phyloP scores from a whole-genome alignment of 371 early-diverging fungal genomes.

The Mortierella sp. region DNA sequence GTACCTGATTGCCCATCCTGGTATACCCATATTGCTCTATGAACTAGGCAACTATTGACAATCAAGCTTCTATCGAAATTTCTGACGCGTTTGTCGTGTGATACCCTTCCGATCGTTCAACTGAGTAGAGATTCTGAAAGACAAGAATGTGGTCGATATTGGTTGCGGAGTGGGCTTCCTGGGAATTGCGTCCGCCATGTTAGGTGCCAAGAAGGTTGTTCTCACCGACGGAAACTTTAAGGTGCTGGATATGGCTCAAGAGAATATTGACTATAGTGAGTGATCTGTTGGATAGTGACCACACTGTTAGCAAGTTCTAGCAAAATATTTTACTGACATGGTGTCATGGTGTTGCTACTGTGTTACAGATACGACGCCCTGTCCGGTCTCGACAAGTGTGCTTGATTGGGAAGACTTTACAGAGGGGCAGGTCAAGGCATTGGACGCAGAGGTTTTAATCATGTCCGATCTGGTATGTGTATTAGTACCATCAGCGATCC shows the following conservation, averaged over 20 bases:
- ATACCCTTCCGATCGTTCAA: neutral
- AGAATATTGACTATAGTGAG: constrained; percentile 48
- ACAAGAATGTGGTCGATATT: constrained; percentile 47
- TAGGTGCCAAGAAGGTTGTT: constrained; percentile 40
- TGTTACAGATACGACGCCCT: constrained; percentile 22
- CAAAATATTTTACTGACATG: no score
- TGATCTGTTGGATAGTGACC: neutral
- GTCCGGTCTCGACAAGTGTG: constrained; percentile 33
- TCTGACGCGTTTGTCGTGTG: neutral
- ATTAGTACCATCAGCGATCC: neutral
- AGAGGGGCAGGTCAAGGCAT: constrained; percentile 32
- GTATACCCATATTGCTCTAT: constrained; percentile 4
- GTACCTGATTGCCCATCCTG: constrained; percentile 43
- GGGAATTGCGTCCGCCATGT: constrained; percentile 38
- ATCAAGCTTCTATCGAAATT: neutral
- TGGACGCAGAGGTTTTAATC: constrained; percentile 43
- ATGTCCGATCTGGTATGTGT: constrained; percentile 47
- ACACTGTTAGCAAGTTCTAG: neutral
- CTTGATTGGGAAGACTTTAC: constrained; percentile 52
- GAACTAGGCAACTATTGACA: neutral
- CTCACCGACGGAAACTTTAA: constrained; percentile 48
- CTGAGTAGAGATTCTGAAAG: constrained; percentile 25
- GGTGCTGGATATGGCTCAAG: constrained; percentile 35
- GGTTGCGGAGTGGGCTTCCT: constrained; percentile 52
- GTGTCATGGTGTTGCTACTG: neutral